Percentiles rank a stretch among this genome's conserved stretches.
Evolutionary conservation across 805 yeast species (phyloP).

Genomic region (Suhomyces xylopsoci): DNA sequence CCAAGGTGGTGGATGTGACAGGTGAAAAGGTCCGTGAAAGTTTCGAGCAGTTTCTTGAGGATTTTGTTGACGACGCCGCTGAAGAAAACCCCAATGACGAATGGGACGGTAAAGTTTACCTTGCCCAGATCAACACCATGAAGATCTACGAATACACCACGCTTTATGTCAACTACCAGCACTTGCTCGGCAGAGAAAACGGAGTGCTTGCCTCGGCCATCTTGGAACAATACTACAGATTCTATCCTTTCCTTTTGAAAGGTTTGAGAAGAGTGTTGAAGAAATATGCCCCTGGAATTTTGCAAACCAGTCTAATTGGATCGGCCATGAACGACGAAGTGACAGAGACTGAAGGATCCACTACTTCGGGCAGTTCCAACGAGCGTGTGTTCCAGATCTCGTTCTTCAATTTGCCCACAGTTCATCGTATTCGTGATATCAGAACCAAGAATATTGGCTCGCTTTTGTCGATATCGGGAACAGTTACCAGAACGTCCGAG

Average conservation of each 20-base stretch:
- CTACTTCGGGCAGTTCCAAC: slow-evolving; percentile 42
- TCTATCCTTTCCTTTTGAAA: slow-evolving; percentile 75
- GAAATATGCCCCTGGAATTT: slow-evolving; percentile 68
- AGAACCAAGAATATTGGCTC: slow-evolving; percentile 87
- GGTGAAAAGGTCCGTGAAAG: slow-evolving; percentile 93
- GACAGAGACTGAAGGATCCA: slow-evolving; percentile 33
- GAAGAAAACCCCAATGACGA: slow-evolving; percentile 30
- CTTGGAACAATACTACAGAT: slow-evolving; percentile 87
- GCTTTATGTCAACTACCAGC: slow-evolving; percentile 80
- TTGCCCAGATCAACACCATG: slow-evolving; percentile 81
- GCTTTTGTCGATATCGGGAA: slow-evolving; percentile 81
- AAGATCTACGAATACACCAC: slow-evolving; percentile 71
- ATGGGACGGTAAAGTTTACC: slow-evolving; percentile 58
- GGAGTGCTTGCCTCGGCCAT: slow-evolving; percentile 89
- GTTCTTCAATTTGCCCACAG: slow-evolving; percentile 78
- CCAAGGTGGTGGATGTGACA: slow-evolving; percentile 84
- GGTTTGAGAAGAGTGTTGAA: slow-evolving; percentile 74
- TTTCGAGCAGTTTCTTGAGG: slow-evolving; percentile 79
- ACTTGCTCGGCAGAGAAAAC: slow-evolving; percentile 69
- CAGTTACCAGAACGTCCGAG: slow-evolving; percentile 94
- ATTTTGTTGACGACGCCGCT: slow-evolving; percentile 46
- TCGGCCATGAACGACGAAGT: slow-evolving; percentile 29
- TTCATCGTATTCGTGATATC: slow-evolving; percentile 83
- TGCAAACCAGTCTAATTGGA: slow-evolving; percentile 44
- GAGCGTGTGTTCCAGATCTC: slow-evolving; percentile 88